Conservation (phyloP, 495 filamentous ascomycete species). For the Trichoderma parareesei region DNA sequence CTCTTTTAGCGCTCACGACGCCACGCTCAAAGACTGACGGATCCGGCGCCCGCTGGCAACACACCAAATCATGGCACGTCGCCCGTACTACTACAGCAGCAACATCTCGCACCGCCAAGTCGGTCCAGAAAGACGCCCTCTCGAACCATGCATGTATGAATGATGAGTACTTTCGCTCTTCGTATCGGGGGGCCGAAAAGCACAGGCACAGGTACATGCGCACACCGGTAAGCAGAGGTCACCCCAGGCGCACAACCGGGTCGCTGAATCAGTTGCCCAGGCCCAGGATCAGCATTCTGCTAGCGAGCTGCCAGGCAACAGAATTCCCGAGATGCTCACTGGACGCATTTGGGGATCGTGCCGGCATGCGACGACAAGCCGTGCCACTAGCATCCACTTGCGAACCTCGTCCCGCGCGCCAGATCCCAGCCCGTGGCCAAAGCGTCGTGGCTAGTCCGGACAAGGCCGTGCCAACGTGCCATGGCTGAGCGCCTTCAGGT, state of each 20-base stretch:
- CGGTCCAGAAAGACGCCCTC: too few relatives aligned
- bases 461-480: not conserved
- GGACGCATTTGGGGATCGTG: not conserved
- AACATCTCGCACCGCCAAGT: too few relatives aligned
- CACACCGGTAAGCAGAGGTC: not conserved
- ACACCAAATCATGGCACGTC: too few relatives aligned
- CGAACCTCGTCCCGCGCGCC: slow-evolving; percentile 3
- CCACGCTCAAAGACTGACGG: not conserved
- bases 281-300: not conserved
- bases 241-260: not conserved
- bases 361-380: not conserved
- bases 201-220: not conserved
- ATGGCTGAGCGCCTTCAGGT: too few relatives aligned
- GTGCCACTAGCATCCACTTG: not conserved
- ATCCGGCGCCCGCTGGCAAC: too few relatives aligned
- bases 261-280: not conserved
- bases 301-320: slow-evolving; percentile 7
- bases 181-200: too few relatives aligned
- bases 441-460: not conserved
- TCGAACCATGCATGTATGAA: too few relatives aligned
- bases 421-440: not conserved
- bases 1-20: not conserved
- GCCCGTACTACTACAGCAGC: too few relatives aligned
- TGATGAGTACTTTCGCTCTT: too few relatives aligned
- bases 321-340: slow-evolving; percentile 4